Evolutionary conservation across 805 yeast species (phyloP).

Genomic region (Teunomyces pallodes): DNA sequence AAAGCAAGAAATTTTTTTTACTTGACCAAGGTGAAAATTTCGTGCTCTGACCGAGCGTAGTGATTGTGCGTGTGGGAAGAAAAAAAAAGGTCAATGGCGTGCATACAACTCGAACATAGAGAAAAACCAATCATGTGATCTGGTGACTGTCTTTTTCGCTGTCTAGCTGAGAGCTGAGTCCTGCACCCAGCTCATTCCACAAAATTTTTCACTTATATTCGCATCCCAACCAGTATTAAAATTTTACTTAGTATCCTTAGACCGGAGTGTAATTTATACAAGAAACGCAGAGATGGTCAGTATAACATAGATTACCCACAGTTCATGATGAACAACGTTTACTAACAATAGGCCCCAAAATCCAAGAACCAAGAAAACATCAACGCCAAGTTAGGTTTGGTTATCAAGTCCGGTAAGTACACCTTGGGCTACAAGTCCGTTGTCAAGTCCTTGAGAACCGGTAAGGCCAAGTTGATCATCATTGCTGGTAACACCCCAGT

Average conservation of each 20-base stretch:
- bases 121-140: slow-evolving; percentile 2
- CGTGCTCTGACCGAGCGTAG: background rate
- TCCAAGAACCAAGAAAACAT: slow-evolving; percentile 88
- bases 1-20: slow-evolving; percentile 9
- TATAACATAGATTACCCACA: slow-evolving; percentile 30
- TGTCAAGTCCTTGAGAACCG: slow-evolving; percentile 96
- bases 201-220: slow-evolving; percentile 7
- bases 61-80: background rate
- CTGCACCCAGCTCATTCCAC: background rate
- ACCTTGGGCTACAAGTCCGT: slow-evolving; percentile 99
- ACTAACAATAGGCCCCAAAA: slow-evolving; percentile 89
- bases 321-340: slow-evolving; percentile 8
- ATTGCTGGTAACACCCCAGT: slow-evolving; percentile 99
- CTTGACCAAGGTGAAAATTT: slow-evolving; percentile 6
- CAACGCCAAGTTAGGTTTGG: slow-evolving; percentile 97
- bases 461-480: slow-evolving; percentile 97
- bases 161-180: background rate
- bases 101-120: background rate
- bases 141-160: slow-evolving; percentile 6
- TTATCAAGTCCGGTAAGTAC: slow-evolving; percentile 98
- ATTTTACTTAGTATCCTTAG: slow-evolving; percentile 25
- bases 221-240: slow-evolving; percentile 3
- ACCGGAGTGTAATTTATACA: slow-evolving; percentile 86
- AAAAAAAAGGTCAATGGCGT: background rate
- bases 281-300: slow-evolving; percentile 97